Evolutionary conservation across 192 early-diverging fungal genomes (phyloP), one percentile per base, ranked within the genome.

Genomic region (Linnemannia zychae): DNA sequence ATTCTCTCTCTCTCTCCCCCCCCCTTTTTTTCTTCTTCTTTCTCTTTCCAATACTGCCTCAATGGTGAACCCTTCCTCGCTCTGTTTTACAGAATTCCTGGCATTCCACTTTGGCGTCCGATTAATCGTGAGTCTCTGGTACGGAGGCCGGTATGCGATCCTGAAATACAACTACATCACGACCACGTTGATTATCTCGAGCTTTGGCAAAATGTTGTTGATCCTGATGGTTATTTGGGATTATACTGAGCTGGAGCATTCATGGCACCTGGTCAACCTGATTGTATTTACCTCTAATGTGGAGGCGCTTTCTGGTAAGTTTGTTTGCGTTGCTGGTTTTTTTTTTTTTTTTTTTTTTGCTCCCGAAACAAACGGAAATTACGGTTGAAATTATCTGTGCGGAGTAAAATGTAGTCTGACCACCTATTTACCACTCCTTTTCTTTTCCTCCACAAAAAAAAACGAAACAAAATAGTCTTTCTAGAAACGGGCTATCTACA

Each of bases 221-320:
- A 95, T 98, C 20, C 86, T 97, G 63, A 95, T 97, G 91, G 96
- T 97, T 4, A 95, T 98, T 67, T 98, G 97, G 97, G 94, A 97
- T 75, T 97, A 97, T 80, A 92, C 93, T 38, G 92, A 95, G 78
- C 81, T 95, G 5, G 93, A 96, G n/a, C 93, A 95, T 66, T 93
- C 95, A 18, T 96, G 95, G 95, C 82, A 96, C 24, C 69, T 84
- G 1, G 90, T 98, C 40, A 96, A 92, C 81, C 87, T 93, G 34
- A 88, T 97, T 16, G 92, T 95, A 11, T 89, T 97, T 11, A 94
- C 93, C 11, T 96, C 94, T 28, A 95, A 97, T 76, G 84, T 93
- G 0, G 93, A 93, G 24, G 96, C 96, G 2, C 70, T 96, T 1
- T 87, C 86, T 67, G 84, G 73, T 91, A 87, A 71, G 71, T 74